Evolutionary conservation across 2,329 filamentous ascomycete species (phyloP), one percentile per base, ranked within the genome.

Genomic region (Aspergillus sp.): DNA sequence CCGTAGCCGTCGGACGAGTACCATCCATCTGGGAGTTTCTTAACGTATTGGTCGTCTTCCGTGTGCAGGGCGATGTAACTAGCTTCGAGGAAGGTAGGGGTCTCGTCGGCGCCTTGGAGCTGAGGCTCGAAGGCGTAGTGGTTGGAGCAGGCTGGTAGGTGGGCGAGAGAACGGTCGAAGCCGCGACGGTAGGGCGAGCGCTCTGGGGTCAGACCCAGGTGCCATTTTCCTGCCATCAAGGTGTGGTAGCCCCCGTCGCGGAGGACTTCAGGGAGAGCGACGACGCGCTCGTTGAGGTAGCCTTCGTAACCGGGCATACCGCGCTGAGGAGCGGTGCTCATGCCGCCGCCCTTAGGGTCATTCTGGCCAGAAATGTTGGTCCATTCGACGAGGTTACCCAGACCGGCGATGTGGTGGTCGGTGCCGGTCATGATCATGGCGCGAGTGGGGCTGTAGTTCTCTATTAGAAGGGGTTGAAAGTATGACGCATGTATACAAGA

Each of bases 341-440:
- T 83, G 57, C 78, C 76, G 10, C 80, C 81, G 11, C 80, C 79
- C 49, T 80, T 81, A 21, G 82, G 81, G 4, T 80, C 82, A 66
- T 83, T 83, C 62, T 84, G 82, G 8, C 80, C 81, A 21, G 77
- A 80, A 63, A 82, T 79, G 65, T 84, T 83, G 44, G 81, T 83
- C 81, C 83, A 86, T 73, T 86, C 83, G 63, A 83, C 80, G 58
- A 88, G 71, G 60, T 86, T 85, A 2, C 85, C 86, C 2, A 88
- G 76, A 1, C 86, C 76, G 10, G 77, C 77, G 59, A 78, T 78
- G 57, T 79, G 85, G 66, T 87, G 81, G 66, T 87, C 85, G 0
- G 86, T 88, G 3, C 86, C 86, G 0, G 85, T 87, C 80, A 88
- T 84, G 65, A 89, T 81, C 86, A 89, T 89, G 17, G 86, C 84